Percentiles rank a stretch among this genome's conserved stretches.
Conservation (phyloP, 495 filamentous ascomycete species). For the Cryomyces antarcticus region DNA sequence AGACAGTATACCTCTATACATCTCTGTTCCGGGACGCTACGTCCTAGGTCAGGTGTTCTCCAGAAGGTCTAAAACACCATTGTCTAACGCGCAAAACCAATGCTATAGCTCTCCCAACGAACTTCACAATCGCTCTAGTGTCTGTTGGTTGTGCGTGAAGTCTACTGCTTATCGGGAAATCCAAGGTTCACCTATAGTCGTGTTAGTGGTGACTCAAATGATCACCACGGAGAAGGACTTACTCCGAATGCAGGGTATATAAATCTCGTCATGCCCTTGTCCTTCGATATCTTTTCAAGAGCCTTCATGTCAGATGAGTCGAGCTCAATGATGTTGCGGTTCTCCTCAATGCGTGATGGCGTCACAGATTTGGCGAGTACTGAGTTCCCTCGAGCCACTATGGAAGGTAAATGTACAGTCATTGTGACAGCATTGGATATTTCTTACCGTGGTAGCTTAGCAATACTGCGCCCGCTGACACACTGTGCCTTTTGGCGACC, state of each 20-base stretch:
- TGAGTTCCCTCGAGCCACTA: conserved; percentile 49
- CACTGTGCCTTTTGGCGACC: conserved; percentile 47
- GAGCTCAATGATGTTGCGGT: conserved; percentile 46
- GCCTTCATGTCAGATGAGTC: conserved; percentile 43
- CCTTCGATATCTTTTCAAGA: conserved; percentile 38
- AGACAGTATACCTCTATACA: too few relatives aligned
- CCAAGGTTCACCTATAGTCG: conserved; percentile 30
- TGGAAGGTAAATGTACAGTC: conserved; percentile 6
- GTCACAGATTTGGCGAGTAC: conserved; percentile 69
- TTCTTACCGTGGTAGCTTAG: conserved; percentile 55
- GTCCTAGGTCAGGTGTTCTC: too few relatives aligned
- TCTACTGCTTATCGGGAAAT: conserved; percentile 47
- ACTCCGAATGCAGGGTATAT: conserved; percentile 65
- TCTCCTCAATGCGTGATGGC: conserved; percentile 51
- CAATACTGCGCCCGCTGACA: conserved; percentile 40
- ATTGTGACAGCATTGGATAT: not conserved
- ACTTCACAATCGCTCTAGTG: too few relatives aligned
- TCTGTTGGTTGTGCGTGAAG: too few relatives aligned
- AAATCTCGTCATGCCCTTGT: conserved; percentile 43
- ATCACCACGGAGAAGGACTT: too few relatives aligned
- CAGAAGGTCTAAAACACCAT: too few relatives aligned
- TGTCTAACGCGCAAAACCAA: too few relatives aligned
- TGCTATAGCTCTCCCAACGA: too few relatives aligned
- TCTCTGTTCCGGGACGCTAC: too few relatives aligned
- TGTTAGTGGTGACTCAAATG: too few relatives aligned